Percentiles rank a stretch among this genome's conserved stretches.
These are phyloP conservation scores for Penicillium roqueforti DNA, from an alignment of 495 filamentous ascomycete genomes.

Conservation along the genomic window DNA sequence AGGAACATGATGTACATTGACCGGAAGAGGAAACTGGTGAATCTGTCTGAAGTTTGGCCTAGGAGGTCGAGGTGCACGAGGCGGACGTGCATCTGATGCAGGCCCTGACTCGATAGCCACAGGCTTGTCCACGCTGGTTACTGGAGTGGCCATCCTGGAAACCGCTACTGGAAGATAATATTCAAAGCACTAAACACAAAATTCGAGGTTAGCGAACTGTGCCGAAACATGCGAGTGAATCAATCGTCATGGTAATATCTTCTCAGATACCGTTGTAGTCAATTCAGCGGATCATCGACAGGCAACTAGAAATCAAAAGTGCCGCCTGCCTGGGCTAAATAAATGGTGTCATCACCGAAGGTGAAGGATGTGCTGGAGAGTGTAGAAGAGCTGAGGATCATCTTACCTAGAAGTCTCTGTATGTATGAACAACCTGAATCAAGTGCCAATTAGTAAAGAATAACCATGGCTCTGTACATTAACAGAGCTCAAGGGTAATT, in stretches of 20 bases:
- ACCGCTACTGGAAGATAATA: slow-evolving; percentile 16
- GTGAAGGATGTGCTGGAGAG: slow-evolving; percentile 4
- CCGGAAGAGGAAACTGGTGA: slow-evolving; percentile 74
- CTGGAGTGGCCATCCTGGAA: slow-evolving; percentile 15
- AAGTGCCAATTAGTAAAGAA: neutral
- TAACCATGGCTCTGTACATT: slow-evolving; percentile 4
- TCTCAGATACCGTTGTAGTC: slow-evolving; percentile 99
- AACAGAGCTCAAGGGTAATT: neutral
- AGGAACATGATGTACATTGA: slow-evolving; percentile 77
- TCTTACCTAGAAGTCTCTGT: slow-evolving; percentile 18
- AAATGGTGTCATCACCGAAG: slow-evolving; percentile 46
- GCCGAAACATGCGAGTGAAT: slow-evolving; percentile 7
- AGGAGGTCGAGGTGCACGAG: slow-evolving; percentile 43
- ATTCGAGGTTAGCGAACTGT: slow-evolving; percentile 24
- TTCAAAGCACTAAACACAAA: slow-evolving; percentile 11
- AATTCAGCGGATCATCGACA: slow-evolving; percentile 65
- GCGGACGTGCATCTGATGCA: slow-evolving; percentile 17
- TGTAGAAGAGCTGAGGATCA: slow-evolving; percentile 1
- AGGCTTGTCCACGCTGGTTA: slow-evolving; percentile 15
- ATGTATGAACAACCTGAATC: neutral
- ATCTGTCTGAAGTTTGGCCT: slow-evolving; percentile 65
- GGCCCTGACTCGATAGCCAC: slow-evolving; percentile 11
- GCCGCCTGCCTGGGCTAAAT: slow-evolving; percentile 48
- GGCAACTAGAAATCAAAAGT: slow-evolving; percentile 72
- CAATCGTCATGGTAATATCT: slow-evolving; percentile 23